A percentile compares a stretch with the other conserved stretches of the same genome.
Conservation (phyloP, 2,329 filamentous ascomycete species). For the Colletotrichum euphorbiae region DNA sequence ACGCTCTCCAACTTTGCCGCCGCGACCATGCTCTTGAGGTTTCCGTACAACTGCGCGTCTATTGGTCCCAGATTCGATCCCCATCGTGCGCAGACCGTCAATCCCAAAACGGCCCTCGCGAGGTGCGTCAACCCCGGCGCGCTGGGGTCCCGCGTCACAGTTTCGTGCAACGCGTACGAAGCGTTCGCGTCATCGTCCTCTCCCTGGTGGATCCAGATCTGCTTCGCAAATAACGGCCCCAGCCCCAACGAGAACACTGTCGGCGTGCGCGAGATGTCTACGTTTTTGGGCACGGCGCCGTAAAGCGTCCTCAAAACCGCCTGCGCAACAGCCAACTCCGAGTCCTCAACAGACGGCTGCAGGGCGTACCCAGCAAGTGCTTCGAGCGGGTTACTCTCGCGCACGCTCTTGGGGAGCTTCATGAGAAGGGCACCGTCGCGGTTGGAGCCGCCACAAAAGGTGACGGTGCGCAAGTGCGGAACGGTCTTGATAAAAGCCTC, state of each 20-base stretch:
- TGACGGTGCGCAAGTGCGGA: constrained; percentile 77
- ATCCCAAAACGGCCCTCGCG: constrained; percentile 75
- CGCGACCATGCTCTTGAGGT: constrained; percentile 56
- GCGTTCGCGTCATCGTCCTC: constrained; percentile 66
- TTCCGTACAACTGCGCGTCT: constrained; percentile 57
- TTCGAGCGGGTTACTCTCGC: constrained; percentile 73
- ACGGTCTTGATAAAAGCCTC: constrained; percentile 77
- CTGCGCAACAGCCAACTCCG: constrained; percentile 49
- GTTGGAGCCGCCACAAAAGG: constrained; percentile 90
- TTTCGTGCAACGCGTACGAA: constrained; percentile 77
- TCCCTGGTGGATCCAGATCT: constrained; percentile 65
- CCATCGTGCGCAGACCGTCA: constrained; percentile 81
- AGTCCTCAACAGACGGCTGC: constrained; percentile 9
- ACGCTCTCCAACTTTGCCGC: constrained; percentile 52
- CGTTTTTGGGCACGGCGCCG: constrained; percentile 55
- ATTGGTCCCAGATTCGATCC: constrained; percentile 67
- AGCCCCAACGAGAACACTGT: constrained; percentile 58
- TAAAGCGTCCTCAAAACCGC: constrained; percentile 53
- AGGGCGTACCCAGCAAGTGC: constrained; percentile 46
- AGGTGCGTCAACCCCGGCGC: constrained; percentile 81
- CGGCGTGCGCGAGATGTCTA: constrained; percentile 51
- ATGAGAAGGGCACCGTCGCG: constrained; percentile 85
- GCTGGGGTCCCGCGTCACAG: constrained; percentile 74
- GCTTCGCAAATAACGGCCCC: constrained; percentile 58
- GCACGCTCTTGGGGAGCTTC: constrained; percentile 68